A percentile compares a stretch with the other conserved stretches of the same genome.
phyloP scores from a whole-genome alignment of 2,329 filamentous ascomycete species.

The Paecilomyces fulvus region DNA sequence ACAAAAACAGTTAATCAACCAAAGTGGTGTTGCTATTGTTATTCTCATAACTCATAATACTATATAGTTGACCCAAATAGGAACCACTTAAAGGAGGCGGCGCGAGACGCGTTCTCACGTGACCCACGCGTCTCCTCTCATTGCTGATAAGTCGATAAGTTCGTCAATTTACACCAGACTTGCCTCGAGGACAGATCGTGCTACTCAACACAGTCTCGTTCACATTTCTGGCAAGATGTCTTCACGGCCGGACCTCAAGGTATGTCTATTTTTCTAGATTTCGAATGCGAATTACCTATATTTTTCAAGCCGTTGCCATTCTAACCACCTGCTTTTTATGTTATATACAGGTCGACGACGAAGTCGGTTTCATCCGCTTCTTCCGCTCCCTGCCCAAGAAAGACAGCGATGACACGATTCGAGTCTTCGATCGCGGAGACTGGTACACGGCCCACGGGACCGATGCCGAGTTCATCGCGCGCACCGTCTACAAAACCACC shows the following conservation, averaged over 20 bases:
- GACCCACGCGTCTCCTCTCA: slow-evolving; percentile 18
- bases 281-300: neutral
- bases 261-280: slow-evolving; percentile 21
- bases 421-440: slow-evolving; percentile 88
- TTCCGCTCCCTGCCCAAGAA: slow-evolving; percentile 75
- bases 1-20: neutral
- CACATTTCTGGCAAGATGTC: slow-evolving; percentile 46
- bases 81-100: slow-evolving; percentile 9
- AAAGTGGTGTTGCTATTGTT: neutral
- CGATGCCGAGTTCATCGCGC: slow-evolving; percentile 41
- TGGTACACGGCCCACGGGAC: slow-evolving; percentile 67
- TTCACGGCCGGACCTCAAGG: slow-evolving; percentile 65
- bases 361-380: slow-evolving; percentile 92
- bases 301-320: neutral
- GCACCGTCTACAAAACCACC: slow-evolving; percentile 91
- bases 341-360: slow-evolving; percentile 79
- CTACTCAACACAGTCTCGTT: neutral
- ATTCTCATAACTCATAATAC: neutral
- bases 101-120: slow-evolving; percentile 30
- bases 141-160: slow-evolving; percentile 2
- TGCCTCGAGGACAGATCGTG: neutral
- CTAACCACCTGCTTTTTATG: neutral
- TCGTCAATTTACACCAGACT: neutral
- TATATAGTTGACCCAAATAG: too few relatives aligned
- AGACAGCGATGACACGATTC: slow-evolving; percentile 58